Base-by-base conservation (phyloP, 192 early-diverging fungal species). In the Entomortierella beljakovae region DNA sequence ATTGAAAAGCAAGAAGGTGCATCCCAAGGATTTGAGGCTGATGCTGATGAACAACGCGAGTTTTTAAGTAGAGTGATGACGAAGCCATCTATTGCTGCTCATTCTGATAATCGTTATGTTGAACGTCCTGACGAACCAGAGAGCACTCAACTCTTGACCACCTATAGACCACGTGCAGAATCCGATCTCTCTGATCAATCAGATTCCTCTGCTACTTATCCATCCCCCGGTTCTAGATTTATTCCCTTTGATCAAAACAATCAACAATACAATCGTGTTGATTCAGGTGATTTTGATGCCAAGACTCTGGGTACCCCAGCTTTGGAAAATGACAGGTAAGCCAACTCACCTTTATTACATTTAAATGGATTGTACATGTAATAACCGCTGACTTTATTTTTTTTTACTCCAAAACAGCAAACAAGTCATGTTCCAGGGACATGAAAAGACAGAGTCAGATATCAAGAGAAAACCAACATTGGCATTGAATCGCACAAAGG, bases 1-100 rank as follows among this genome's bases (percentile, higher is more conserved):
- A 61, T 81, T 20, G 93, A 94, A 79, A 88, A 89, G 46, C 81
- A 88, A 49, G 89, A 87, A 6, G 66, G 86, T 22, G 68, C 57
- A 18, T 66, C 57, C 9, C 51, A 76, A 52, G 63, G 62, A 5
- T 83, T 82, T 48, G 75, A 79, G 33, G 71, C 72, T 8, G 58
- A 61, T 61, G 72, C 68, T 13, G 81, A 82, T 2, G 80, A 77
- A 62, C 82, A 62, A 26, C 60, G 75, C 0, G 66, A 70, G 32
- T 79, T 54, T 35, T 57, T 58, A 33, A 67, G n/a, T n/a, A n/a
- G n/a, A n/a, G n/a, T n/a, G n/a, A n/a, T n/a, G n/a, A n/a, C n/a
- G n/a, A n/a, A n/a, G n/a, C n/a, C n/a, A n/a, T n/a, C 49, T 37
- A 37, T 73, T 26, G 49, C 66, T 10, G 54, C 63, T 15, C 52